Conservation (phyloP, 352 stramenopile genomes). For the Phytophthora europaea region DNA sequence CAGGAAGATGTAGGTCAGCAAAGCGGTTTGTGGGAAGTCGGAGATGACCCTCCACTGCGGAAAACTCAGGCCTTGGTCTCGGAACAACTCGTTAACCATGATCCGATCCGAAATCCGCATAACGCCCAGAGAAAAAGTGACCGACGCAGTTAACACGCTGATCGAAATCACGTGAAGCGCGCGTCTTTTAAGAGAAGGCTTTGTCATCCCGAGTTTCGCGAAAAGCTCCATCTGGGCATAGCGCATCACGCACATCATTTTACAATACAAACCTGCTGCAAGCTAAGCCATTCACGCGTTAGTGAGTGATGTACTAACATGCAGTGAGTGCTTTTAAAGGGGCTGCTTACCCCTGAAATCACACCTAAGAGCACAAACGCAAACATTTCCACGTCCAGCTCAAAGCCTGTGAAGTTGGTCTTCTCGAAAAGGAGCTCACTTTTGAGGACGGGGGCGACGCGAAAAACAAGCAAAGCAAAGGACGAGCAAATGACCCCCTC, state of each 20-base stretch:
- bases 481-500: conserved; percentile 87
- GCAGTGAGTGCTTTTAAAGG: not conserved
- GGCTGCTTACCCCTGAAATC: conserved; percentile 62
- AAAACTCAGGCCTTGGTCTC: conserved; percentile 68
- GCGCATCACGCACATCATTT: conserved; percentile 57
- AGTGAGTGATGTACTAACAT: not conserved
- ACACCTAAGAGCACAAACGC: conserved; percentile 77
- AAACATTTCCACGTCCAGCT: conserved; percentile 85
- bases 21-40: conserved; percentile 63
- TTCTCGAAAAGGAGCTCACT: conserved; percentile 84
- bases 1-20: conserved; percentile 77
- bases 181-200: conserved; percentile 61
- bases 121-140: conserved; percentile 80
- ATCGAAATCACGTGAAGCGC: conserved; percentile 71
- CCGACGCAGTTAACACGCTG: conserved; percentile 61
- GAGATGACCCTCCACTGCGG: conserved; percentile 74
- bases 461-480: conserved; percentile 82
- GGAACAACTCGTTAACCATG: conserved; percentile 87
- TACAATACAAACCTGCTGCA: conserved; percentile 74
- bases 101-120: conserved; percentile 78
- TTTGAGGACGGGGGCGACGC: conserved; percentile 77
- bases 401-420: conserved; percentile 83
- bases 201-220: conserved; percentile 55
- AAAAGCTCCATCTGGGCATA: conserved; percentile 66
- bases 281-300: conserved; percentile 39